A percentile compares a stretch with the other conserved stretches of the same genome.
These are phyloP conservation scores for Myriosclerotinia curreyana DNA, from an alignment of 2,329 filamentous ascomycete species.

Conservation along the genomic window DNA sequence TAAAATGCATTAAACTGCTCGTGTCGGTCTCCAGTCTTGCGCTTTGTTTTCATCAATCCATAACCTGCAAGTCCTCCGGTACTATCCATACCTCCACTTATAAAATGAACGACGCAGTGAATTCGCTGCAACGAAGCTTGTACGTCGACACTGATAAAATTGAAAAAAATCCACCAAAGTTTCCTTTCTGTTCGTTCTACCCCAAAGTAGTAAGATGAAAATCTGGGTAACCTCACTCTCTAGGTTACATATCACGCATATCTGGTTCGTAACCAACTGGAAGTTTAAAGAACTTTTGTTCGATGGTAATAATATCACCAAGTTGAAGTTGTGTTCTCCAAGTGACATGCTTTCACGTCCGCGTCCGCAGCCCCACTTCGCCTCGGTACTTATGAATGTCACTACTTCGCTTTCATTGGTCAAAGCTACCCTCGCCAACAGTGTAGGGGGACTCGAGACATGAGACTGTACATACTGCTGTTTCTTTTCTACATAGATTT, in stretches of 20 bases:
- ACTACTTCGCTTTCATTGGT: slow-evolving; percentile 2
- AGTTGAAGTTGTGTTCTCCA: background rate
- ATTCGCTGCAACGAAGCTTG: background rate
- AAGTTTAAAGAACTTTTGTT: background rate
- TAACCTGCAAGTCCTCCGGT: background rate
- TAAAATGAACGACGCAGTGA: background rate
- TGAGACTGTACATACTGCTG: background rate
- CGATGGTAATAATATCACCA: background rate
- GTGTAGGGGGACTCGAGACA: background rate
- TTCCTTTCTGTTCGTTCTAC: background rate
- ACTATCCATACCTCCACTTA: background rate
- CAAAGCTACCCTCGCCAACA: slow-evolving; percentile 7
- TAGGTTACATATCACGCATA: background rate
- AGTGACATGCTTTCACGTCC: background rate
- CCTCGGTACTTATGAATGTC: background rate
- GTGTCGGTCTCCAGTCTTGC: background rate
- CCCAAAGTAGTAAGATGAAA: background rate
- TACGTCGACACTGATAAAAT: background rate
- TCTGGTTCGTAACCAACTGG: background rate
- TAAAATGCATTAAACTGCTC: background rate
- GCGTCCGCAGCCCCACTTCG: background rate
- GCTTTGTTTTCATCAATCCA: background rate
- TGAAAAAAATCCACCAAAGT: background rate
- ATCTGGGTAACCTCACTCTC: background rate
- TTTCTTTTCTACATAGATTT: background rate